Base-by-base conservation (phyloP, 345 rosid genomes). In the Gossypium bickii region DNA sequence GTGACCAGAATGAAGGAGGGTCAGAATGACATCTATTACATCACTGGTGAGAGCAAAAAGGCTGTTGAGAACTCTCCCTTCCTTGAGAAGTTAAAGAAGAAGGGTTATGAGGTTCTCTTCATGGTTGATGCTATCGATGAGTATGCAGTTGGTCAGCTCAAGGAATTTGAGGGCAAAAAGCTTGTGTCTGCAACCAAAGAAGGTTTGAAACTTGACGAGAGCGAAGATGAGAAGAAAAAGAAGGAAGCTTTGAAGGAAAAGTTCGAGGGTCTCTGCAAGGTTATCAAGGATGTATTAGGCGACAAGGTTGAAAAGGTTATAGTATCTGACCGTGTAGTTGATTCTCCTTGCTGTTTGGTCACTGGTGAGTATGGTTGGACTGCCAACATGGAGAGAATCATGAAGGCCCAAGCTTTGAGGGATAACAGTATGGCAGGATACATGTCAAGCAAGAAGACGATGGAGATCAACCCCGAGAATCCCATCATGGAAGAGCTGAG, bases 1-100 rank as follows among this genome's bases (percentile, higher is more conserved):
- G 98, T 93, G 77, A 93, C 98, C 49, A 87, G 98, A 69, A 91
- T 93, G 98, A 91, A 93, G 87, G 97, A 93, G 73, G 97, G 97
- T 1, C 95, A 93, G 82, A 82, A 15, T 9, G 98, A 89, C 52
- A 91, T 93, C 74, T 91, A 77, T 79, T 91, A 91, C 85, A 91
- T 93, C 79, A 93, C 97, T 0, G 98, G 98, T 24, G 98, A 93
- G 82, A 91, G 98, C 82, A 93, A 89, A 77, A 93, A 93, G 83
- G 93, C 97, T 16, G 97, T 91, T 0, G 98, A 93, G 86, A 93
- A 93, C 81, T 93, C 98, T 17, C 94, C 98, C 0, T 93, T 93
- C 94, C 94, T 93, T 2, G 98, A 93, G 89, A 91, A 83, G 87
- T 82, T 93, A 70, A 93, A 82, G 94, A 91, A 91, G 91, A 91